Conservation (phyloP, 768 basidiomycete species). For the Steccherinum ochraceum region DNA sequence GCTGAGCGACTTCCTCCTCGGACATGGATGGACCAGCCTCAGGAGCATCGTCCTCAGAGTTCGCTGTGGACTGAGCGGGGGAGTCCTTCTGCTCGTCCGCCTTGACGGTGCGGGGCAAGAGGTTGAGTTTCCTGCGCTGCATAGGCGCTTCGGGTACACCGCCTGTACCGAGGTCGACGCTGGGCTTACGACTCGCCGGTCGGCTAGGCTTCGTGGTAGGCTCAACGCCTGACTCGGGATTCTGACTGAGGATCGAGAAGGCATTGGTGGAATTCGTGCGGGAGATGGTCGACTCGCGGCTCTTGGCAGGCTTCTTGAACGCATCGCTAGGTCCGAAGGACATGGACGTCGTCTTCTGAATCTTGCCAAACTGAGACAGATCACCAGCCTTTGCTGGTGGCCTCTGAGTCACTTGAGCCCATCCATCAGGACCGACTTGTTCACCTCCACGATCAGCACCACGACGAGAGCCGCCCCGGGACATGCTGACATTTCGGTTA, state of each 20-base stretch:
- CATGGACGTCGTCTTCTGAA: constrained; percentile 58
- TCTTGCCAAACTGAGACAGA: constrained; percentile 84
- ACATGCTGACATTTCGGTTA: constrained; percentile 68
- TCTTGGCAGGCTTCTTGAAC: constrained; percentile 59
- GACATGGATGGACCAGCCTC: constrained; percentile 43
- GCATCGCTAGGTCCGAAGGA: constrained; percentile 83
- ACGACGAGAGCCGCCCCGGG: constrained; percentile 84
- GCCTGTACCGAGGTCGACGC: constrained; percentile 41
- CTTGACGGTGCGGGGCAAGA: constrained; percentile 76
- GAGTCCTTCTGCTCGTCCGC: constrained; percentile 38
- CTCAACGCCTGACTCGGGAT: constrained; percentile 46
- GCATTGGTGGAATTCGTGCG: constrained; percentile 83
- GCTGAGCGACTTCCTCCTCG: constrained; percentile 61
- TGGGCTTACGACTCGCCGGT: constrained; percentile 43
- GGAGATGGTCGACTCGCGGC: constrained; percentile 62
- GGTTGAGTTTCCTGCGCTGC: constrained; percentile 65
- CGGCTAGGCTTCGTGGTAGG: constrained; percentile 42
- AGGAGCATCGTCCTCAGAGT: constrained; percentile 41
- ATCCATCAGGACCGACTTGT: constrained; percentile 75
- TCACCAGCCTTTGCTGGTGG: constrained; percentile 78
- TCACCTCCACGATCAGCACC: constrained; percentile 64
- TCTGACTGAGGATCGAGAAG: constrained; percentile 79
- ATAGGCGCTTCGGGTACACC: constrained; percentile 39
- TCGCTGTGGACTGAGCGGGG: constrained; percentile 43
- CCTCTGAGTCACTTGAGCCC: constrained; percentile 63